Conservation (phyloP, 1,284 basidiomycete genomes). For the Naganishia cerealis region DNA sequence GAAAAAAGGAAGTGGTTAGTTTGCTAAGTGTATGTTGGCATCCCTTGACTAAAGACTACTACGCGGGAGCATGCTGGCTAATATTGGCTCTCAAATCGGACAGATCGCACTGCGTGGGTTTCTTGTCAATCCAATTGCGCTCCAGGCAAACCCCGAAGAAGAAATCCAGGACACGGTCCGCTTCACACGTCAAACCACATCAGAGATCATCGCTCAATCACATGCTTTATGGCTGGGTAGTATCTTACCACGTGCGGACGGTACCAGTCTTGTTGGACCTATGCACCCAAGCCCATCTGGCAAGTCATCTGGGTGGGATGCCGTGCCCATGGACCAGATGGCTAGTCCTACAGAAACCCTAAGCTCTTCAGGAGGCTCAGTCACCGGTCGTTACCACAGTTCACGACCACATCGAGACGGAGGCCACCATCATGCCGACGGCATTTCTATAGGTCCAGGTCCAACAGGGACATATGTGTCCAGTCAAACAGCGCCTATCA, state of each 20-base stretch:
- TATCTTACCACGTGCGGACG: constrained; percentile 5
- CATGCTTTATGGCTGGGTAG: constrained; percentile 21
- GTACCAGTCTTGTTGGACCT: background rate
- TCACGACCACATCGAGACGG: background rate
- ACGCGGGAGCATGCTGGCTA: background rate
- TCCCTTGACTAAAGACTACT: background rate
- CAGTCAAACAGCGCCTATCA: constrained; percentile 14
- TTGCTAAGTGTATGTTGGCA: constrained; percentile 12
- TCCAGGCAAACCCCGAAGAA: background rate
- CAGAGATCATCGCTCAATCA: constrained; percentile 6
- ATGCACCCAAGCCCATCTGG: background rate
- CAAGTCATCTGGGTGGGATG: background rate
- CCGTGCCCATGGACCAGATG: background rate
- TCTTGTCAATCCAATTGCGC: constrained; percentile 33
- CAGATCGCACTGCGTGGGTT: constrained; percentile 25
- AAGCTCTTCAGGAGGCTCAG: constrained; percentile 15
- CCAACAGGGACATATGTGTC: constrained; percentile 1
- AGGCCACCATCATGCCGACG: background rate
- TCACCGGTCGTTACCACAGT: constrained; percentile 15
- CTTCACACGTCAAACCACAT: background rate
- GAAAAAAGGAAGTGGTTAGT: constrained; percentile 20
- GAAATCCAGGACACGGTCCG: constrained; percentile 14
- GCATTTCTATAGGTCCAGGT: background rate
- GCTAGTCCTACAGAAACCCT: constrained; percentile 20
- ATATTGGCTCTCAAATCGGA: background rate